These are phyloP conservation scores for Pterocarpus santalinus DNA, from an alignment of 306 rosid genomes.

Conservation along the genomic window DNA sequence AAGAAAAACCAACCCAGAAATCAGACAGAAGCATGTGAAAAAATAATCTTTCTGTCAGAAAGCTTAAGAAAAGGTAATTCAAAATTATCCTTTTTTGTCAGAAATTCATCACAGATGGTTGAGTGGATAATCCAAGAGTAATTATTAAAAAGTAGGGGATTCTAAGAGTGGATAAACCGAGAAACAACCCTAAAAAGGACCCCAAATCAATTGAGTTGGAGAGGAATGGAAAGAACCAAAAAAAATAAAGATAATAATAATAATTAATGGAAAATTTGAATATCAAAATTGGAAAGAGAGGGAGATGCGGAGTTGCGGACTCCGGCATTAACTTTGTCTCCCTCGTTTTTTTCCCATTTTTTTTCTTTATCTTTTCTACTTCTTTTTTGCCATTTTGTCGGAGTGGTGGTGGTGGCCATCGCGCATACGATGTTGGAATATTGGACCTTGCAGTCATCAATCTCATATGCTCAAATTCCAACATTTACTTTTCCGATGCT, in stretches of 20 bases:
- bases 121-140: neutral
- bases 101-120: neutral
- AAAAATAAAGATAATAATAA: neutral
- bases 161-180: conserved; percentile 5
- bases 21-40: conserved; percentile 37
- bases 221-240: conserved; percentile 23
- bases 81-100: neutral
- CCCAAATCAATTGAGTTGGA: conserved; percentile 11
- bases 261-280: conserved; percentile 41
- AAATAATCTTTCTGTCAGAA: conserved; percentile 32
- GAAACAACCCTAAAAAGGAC: conserved; percentile 31
- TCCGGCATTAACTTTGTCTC: neutral
- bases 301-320: conserved; percentile 31
- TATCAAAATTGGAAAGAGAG: conserved; percentile 46
- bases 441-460: conserved; percentile 37
- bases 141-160: neutral
- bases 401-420: neutral
- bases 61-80: neutral
- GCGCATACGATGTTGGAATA: neutral
- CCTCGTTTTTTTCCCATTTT: neutral
- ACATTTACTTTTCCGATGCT: conserved; percentile 1
- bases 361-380: neutral
- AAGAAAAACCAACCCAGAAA: neutral
- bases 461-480: neutral
- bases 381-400: conserved; percentile 27